phyloP scores from a whole-genome alignment of 2,329 filamentous ascomycete genomes.

The Lanzia echinophila region DNA sequence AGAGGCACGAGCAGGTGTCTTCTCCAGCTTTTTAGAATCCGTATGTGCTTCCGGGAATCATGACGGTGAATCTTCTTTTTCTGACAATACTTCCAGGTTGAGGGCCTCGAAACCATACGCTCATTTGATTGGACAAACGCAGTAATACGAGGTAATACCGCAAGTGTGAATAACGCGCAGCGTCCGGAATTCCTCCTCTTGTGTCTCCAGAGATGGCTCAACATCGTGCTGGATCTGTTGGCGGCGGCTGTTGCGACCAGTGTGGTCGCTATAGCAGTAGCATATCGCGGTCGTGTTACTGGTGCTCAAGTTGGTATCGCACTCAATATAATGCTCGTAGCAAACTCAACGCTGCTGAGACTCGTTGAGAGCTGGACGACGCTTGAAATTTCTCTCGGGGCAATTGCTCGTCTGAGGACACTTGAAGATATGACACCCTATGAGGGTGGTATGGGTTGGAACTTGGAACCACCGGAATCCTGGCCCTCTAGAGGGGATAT shows the following conservation, averaged over 20 bases:
- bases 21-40: slow-evolving; percentile 36
- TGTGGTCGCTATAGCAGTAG: slow-evolving; percentile 18
- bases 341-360: slow-evolving; percentile 18
- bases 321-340: slow-evolving; percentile 21
- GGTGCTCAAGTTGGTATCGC: slow-evolving; percentile 22
- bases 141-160: slow-evolving; percentile 39
- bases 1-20: slow-evolving; percentile 51
- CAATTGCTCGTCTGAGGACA: slow-evolving; percentile 46
- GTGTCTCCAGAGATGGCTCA: slow-evolving; percentile 51
- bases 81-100: slow-evolving; percentile 28
- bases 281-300: slow-evolving; percentile 11
- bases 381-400: slow-evolving; percentile 52
- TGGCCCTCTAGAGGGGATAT: slow-evolving; percentile 33
- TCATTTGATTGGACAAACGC: slow-evolving; percentile 48
- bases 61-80: not conserved
- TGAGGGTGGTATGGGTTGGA: slow-evolving; percentile 27
- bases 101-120: slow-evolving; percentile 48
- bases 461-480: slow-evolving; percentile 10
- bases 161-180: slow-evolving; percentile 46
- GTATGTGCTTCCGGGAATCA: slow-evolving; percentile 15
- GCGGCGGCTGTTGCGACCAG: slow-evolving; percentile 9
- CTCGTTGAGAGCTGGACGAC: slow-evolving; percentile 44
- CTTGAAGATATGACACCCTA: slow-evolving; percentile 38
- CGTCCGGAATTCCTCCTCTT: slow-evolving; percentile 49
- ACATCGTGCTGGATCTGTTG: slow-evolving; percentile 36